Evolutionary conservation across 2,329 filamentous ascomycete genomes (phyloP), one percentile per base, ranked within the genome.

Genomic region (Trichoderma sp.): DNA sequence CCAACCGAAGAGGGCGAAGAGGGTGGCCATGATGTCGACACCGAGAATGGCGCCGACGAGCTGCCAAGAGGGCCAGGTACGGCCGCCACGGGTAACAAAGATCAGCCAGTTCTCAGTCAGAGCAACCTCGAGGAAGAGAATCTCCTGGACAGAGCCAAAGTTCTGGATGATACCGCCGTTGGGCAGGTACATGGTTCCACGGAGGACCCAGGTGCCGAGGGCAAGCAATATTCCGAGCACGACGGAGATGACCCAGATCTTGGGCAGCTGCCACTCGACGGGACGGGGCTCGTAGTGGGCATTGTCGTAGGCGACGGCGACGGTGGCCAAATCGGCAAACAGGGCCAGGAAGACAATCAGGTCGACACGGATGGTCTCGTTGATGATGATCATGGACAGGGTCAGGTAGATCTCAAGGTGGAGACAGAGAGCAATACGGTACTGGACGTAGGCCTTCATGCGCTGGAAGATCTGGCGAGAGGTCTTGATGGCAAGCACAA

Each of bases 51-150:
- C 93, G 70, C 90, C 90, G 66, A 85, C 80, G 54, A 97, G 85
- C 81, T 96, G 92, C 91, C 92, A 94, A 70, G 93, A 96, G 70
- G 94, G 93, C 70, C 96, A 95, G 68, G 93, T 92, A 76, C 93
- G 92, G 81, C 94, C 94, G 82, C 92, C 91, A 86, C 94, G 93
- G 73, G 93, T 97, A 83, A 97, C 95, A 85, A 97, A 96, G 82
- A 97, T 97, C 65, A 97, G 87, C 93, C 94, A 97, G 84, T 96
- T 97, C 86, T 97, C 92, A 70, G 93, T 94, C 66, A 97, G 87
- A 14, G 92, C 93, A 80, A 97, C 92, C 83, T 97, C 89, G 46
- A 97, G 89, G 87, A 97, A 97, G 76, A 97, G 82, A 70, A 97
- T 89, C 75, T 90, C 89, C 75, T 97, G 92, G 68, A 92, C 83